These are phyloP conservation scores for Cruciata laevipes DNA, from an alignment of 257 asterid genomes.

Conservation along the genomic window DNA sequence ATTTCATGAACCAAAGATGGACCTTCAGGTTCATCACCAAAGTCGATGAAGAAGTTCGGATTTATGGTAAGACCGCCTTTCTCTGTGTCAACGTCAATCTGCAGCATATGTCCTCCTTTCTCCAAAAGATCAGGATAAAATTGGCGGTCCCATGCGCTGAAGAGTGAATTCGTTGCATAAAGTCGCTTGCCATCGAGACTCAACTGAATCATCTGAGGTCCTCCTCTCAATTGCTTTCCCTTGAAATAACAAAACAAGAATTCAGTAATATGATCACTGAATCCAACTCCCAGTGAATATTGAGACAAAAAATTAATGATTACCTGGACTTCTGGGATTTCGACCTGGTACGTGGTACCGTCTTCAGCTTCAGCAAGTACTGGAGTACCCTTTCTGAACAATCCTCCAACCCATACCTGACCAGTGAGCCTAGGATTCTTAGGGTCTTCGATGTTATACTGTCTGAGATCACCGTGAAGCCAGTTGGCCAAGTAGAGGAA, in stretches of 20 bases:
- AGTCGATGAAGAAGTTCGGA: conserved; percentile 68
- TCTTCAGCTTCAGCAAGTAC: conserved; percentile 70
- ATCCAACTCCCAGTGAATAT: background rate
- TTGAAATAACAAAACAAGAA: conserved; percentile 6
- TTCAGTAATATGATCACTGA: background rate
- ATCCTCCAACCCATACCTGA: conserved; percentile 81
- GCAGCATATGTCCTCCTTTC: conserved; percentile 82
- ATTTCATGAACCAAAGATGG: conserved; percentile 92
- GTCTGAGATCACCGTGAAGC: conserved; percentile 96
- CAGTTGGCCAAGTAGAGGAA: conserved; percentile 72
- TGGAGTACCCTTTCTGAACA: conserved; percentile 50
- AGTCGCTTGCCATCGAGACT: conserved; percentile 89
- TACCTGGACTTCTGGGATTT: conserved; percentile 79
- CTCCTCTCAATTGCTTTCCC: conserved; percentile 82
- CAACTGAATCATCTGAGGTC: conserved; percentile 98
- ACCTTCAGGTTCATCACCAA: conserved; percentile 82
- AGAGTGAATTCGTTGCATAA: conserved; percentile 78
- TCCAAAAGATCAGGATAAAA: conserved; percentile 75
- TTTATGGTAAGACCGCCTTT: conserved; percentile 79
- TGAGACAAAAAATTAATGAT: background rate
- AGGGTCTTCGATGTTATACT: conserved; percentile 82
- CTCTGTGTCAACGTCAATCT: conserved; percentile 65
- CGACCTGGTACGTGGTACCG: conserved; percentile 66
- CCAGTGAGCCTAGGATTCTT: conserved; percentile 57
- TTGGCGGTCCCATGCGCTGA: conserved; percentile 87